A percentile compares a stretch with the other conserved stretches of the same genome.
Evolutionary conservation across 2,329 filamentous ascomycete genomes (phyloP).

Genomic region (Colletotrichum incanum): DNA sequence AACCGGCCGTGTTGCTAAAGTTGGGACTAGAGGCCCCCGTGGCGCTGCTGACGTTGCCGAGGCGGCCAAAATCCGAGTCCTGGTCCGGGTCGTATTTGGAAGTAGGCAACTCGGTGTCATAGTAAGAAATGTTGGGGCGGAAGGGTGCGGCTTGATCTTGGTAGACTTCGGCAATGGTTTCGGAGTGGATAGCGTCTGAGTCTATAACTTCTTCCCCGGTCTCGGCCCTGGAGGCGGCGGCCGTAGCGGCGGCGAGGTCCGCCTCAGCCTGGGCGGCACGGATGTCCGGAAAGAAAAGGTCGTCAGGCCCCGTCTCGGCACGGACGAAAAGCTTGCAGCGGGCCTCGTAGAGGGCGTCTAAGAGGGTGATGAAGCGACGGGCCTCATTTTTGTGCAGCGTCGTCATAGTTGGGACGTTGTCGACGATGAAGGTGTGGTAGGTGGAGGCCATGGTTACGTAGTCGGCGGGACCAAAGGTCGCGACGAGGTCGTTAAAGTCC

Average conservation of each 20-base stretch:
- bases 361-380: slow-evolving; percentile 82
- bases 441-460: slow-evolving; percentile 86
- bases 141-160: slow-evolving; percentile 85
- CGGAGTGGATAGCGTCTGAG: slow-evolving; percentile 59
- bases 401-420: slow-evolving; percentile 77
- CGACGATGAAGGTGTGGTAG: slow-evolving; percentile 84
- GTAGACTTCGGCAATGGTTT: slow-evolving; percentile 76
- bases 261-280: slow-evolving; percentile 34
- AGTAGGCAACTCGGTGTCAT: slow-evolving; percentile 64
- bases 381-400: slow-evolving; percentile 85
- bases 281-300: slow-evolving; percentile 82
- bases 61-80: slow-evolving; percentile 69
- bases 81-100: slow-evolving; percentile 70
- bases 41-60: slow-evolving; percentile 37
- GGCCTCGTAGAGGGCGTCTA: slow-evolving; percentile 88
- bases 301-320: slow-evolving; percentile 78
- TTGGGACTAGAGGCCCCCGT: slow-evolving; percentile 62
- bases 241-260: slow-evolving; percentile 9
- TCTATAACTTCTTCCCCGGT: slow-evolving; percentile 43
- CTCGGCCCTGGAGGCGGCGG: not conserved
- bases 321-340: slow-evolving; percentile 81
- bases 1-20: slow-evolving; percentile 77
- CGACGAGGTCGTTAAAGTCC: slow-evolving; percentile 79
- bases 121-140: slow-evolving; percentile 82
- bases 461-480: slow-evolving; percentile 82